Base-by-base conservation (phyloP, 805 yeast species). In the Wickerhamiella qilinensis region DNA sequence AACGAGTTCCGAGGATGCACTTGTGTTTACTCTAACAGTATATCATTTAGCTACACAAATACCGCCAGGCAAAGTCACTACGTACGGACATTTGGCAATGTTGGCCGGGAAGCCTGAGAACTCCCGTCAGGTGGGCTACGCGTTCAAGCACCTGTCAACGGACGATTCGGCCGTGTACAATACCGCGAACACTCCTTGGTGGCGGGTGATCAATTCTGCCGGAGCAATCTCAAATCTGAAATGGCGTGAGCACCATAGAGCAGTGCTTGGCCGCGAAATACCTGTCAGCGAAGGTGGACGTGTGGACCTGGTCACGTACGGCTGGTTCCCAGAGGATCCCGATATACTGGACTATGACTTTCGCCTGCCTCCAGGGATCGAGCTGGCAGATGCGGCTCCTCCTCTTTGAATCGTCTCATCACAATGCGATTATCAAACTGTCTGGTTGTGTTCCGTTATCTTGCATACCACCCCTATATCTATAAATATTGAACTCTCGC, bases 31-130 rank as follows among this genome's bases (percentile, higher is more conserved):
- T 49, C 58, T 64, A 33, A 75, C 75, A 0, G 84, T 77, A 0
- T 81, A 73, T 49, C 58, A 64, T 4, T 58, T 68, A 3, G 73
- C 70, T 2, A 58, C 56, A 27, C 56, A 59, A 42, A 65, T 80
- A 3, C 93, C 93, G 0, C 43, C 46, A 4, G 88, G 85, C 1
- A 56, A 57, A 32, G 85, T 75, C 5, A 72, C 84, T 0, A 65
- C 76, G n/a, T 81, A 81, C 47, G 85, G 83, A 2, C 86, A 78
- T 51, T 71, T 81, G 7, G 91, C 91, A 0, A 66, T 67, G 43
- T 56, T 78, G 8, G 62, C 77, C 0, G 68, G 66, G 22, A 61
- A 67, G 36, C 91, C 93, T 0, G 67, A 61, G 36, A 75, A 78
- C 45, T 65, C 91, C 1, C 62, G 93, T 4, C 84, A 73, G 43